These are phyloP conservation scores for Albifimbria verrucaria DNA, from an alignment of 2,329 filamentous ascomycete genomes.

Conservation along the genomic window DNA sequence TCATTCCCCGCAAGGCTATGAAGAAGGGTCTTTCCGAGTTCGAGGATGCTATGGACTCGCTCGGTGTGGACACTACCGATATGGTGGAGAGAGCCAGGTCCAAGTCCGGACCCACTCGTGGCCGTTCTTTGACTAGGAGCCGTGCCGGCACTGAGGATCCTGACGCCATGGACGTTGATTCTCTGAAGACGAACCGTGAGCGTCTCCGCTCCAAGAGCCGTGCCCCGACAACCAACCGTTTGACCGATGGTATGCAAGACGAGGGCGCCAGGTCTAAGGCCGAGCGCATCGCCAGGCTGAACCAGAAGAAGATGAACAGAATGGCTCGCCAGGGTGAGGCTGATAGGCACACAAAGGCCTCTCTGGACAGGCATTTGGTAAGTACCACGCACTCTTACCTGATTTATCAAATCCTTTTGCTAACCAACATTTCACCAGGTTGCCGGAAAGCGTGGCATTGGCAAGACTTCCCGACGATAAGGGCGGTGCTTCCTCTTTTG, in stretches of 20 bases:
- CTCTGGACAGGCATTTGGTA: conserved; percentile 88
- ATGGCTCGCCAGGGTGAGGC: conserved; percentile 97
- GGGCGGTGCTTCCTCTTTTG: conserved; percentile 8
- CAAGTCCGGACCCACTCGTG: conserved; percentile 57
- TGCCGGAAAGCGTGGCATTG: conserved; percentile 88
- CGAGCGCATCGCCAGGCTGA: conserved; percentile 81
- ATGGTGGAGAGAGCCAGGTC: conserved; percentile 71
- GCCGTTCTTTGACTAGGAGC: conserved; percentile 65
- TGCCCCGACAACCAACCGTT: conserved; percentile 58
- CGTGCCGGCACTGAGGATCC: conserved; percentile 60
- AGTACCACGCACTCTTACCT: conserved; percentile 31
- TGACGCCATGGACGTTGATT: conserved; percentile 74
- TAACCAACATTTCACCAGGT: conserved; percentile 46
- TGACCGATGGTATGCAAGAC: conserved; percentile 73
- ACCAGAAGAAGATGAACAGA: conserved; percentile 98
- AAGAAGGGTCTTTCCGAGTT: conserved; percentile 84
- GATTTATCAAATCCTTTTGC: background rate
- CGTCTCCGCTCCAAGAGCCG: conserved; percentile 72
- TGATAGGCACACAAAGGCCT: conserved; percentile 81
- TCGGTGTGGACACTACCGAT: conserved; percentile 79
- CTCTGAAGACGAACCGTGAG: conserved; percentile 38
- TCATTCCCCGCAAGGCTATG: conserved; percentile 80
- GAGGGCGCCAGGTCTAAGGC: conserved; percentile 69
- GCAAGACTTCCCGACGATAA: conserved; percentile 77
- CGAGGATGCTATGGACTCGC: conserved; percentile 77